phyloP scores from a whole-genome alignment of 148 eudicot genomes.

The Pouteria glomerata region DNA sequence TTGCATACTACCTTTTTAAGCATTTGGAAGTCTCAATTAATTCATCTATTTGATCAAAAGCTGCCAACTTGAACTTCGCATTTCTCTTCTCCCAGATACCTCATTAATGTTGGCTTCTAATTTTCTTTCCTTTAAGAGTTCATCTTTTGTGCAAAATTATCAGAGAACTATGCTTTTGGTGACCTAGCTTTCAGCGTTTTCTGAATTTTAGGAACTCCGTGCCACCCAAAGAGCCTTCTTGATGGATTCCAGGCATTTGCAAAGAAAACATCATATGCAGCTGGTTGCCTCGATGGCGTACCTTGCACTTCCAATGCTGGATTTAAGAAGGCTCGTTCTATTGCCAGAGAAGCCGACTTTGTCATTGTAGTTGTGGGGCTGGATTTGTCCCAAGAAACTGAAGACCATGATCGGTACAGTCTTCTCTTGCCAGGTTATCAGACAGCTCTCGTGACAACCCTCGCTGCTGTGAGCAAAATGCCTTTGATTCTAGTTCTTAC shows the following conservation, averaged over 20 bases:
- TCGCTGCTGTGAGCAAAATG: slow-evolving; percentile 58
- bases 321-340: slow-evolving; percentile 52
- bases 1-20: background rate
- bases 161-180: background rate
- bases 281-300: slow-evolving; percentile 65
- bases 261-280: slow-evolving; percentile 38
- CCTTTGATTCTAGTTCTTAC: slow-evolving; percentile 73
- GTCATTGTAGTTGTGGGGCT: slow-evolving; percentile 80
- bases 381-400: slow-evolving; percentile 92
- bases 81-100: background rate
- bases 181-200: background rate
- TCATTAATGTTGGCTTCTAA: background rate
- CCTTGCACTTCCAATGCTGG: slow-evolving; percentile 55
- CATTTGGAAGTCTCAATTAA: background rate
- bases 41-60: background rate
- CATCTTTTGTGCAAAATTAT: background rate
- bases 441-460: slow-evolving; percentile 54
- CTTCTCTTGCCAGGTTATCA: slow-evolving; percentile 95
- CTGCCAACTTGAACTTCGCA: background rate
- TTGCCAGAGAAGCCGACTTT: slow-evolving; percentile 63
- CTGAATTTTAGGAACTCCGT: slow-evolving; percentile 59
- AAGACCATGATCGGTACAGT: slow-evolving; percentile 78
- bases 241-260: slow-evolving; percentile 51
- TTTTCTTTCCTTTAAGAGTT: background rate
- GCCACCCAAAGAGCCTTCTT: slow-evolving; percentile 49